Conservation (phyloP, 768 basidiomycete genomes). For the Rhodosporidiobolus sp. region DNA sequence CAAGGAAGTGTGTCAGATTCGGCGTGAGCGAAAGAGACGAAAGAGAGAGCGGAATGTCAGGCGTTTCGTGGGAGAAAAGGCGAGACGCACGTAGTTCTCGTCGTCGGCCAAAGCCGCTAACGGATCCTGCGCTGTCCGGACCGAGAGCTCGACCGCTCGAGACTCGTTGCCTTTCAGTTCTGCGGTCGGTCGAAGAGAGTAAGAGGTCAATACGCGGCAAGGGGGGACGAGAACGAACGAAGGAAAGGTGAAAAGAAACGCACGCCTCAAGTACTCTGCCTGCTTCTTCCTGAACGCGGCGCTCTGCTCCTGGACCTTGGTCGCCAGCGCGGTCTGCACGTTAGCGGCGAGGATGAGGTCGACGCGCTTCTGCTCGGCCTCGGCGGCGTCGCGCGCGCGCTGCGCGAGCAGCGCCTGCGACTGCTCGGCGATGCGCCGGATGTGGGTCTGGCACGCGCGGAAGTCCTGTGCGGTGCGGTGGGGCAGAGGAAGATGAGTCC, state of each 20-base stretch:
- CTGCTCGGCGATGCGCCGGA: constrained; percentile 64
- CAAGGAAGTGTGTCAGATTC: background rate
- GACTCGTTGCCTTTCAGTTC: constrained; percentile 96
- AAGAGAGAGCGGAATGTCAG: background rate
- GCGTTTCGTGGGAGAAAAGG: background rate
- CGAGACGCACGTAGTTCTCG: constrained; percentile 23
- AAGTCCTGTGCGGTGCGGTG: constrained; percentile 58
- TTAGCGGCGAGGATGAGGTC: constrained; percentile 64
- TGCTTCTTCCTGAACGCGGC: constrained; percentile 94
- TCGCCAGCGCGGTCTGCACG: constrained; percentile 92
- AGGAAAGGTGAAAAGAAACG: constrained; percentile 48
- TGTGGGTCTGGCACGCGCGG: constrained; percentile 58
- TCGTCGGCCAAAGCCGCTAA: constrained; percentile 33
- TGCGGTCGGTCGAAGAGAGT: constrained; percentile 47
- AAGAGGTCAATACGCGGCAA: background rate
- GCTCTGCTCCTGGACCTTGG: constrained; percentile 88
- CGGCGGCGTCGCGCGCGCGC: constrained; percentile 60
- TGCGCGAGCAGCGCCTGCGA: constrained; percentile 50
- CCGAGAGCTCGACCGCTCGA: constrained; percentile 52
- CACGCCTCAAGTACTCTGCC: constrained; percentile 96
- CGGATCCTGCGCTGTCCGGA: constrained; percentile 18
- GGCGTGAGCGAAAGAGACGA: background rate
- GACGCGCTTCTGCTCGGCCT: constrained; percentile 31
- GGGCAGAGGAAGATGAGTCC: background rate
- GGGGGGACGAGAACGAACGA: background rate